Base-by-base conservation (phyloP, 345 rosid species). In the Brassica cretica region DNA sequence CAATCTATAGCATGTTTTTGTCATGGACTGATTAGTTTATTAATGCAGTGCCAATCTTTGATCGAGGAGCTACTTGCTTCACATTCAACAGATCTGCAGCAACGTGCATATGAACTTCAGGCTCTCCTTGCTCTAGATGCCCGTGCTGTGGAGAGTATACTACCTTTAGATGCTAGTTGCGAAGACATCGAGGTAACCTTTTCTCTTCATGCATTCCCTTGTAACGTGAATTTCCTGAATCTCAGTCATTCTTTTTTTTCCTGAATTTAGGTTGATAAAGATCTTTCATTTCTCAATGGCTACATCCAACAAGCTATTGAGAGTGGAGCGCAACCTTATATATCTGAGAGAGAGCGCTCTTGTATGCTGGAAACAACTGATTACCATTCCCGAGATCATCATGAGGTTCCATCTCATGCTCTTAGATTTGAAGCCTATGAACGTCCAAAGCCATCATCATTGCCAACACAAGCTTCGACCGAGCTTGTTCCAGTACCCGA, bases 41-140 rank as follows among this genome's bases (percentile, higher is more conserved):
- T 78, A 72, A 64, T 88, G 85, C 86, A 95, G 98, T 95, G 94
- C 74, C 98, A 95, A 79, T 87, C 98, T 35, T 82, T 95, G 82
- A 85, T 90, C 58, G 99, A 93, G 82, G 98, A 91, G 82, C 82
- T 89, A 77, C 83, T 90, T 72, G 97, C 93, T 79, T 93, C 99
- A 75, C 96, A 93, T 84, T 95, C 98, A 72, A 89, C 98, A 70
- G 99, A 95, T 84, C 82, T 95, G 82, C 99, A 95, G 89, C 99
- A 95, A 78, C 98, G 97, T 75, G 98, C 98, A 5, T 95, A 95
- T 81, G 99, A 95, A 85, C 90, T 95, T 71, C 94, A 93, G 83
- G 89, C 93, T 60, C 83, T 90, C 66, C 46, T 87, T 81, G 83
- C 84, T 74, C 84, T 95, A 64, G 96, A 91, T 85, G 85, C 85